Evolutionary conservation across 306 rosid species (phyloP).

Genomic region (Canavalia ensiformis): DNA sequence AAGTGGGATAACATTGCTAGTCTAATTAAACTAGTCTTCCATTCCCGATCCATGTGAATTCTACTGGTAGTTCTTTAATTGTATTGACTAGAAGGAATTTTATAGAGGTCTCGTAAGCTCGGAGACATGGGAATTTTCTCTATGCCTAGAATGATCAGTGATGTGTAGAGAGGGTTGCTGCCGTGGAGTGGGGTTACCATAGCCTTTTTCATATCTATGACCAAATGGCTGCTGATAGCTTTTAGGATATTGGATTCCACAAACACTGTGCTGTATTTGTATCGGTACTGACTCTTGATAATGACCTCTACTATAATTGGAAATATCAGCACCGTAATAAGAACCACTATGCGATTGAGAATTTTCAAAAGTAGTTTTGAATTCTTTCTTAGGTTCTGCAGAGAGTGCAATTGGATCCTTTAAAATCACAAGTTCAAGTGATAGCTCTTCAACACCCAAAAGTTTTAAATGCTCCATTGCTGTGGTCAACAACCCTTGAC

Average conservation of each 20-base stretch:
- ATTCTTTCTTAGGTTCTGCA: conserved; percentile 72
- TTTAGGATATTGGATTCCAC: conserved; percentile 66
- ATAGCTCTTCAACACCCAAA: conserved; percentile 87
- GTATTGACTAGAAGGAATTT: too few species aligned
- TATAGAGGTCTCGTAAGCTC: too few species aligned
- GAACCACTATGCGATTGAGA: conserved; percentile 63
- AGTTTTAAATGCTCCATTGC: conserved; percentile 94
- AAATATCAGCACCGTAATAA: conserved; percentile 60
- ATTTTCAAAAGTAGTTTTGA: conserved; percentile 58
- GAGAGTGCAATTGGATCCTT: conserved; percentile 83
- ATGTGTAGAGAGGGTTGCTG: conserved; percentile 50
- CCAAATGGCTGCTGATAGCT: conserved; percentile 64
- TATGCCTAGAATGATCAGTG: too few species aligned
- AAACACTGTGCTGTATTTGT: conserved; percentile 62
- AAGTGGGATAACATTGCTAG: too few species aligned
- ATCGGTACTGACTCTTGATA: conserved; percentile 69
- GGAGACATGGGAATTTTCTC: too few species aligned
- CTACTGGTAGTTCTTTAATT: too few species aligned
- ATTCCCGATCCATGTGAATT: too few species aligned
- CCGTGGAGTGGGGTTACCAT: conserved; percentile 57
- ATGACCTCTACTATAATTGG: conserved; percentile 58
- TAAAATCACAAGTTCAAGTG: conserved; percentile 87
- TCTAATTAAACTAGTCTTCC: too few species aligned
- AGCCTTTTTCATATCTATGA: conserved; percentile 65
- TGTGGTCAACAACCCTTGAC: conserved; percentile 88